These are phyloP conservation scores for Xylariaceae sp. DNA, from an alignment of 2,329 filamentous ascomycete species.

Conservation along the genomic window DNA sequence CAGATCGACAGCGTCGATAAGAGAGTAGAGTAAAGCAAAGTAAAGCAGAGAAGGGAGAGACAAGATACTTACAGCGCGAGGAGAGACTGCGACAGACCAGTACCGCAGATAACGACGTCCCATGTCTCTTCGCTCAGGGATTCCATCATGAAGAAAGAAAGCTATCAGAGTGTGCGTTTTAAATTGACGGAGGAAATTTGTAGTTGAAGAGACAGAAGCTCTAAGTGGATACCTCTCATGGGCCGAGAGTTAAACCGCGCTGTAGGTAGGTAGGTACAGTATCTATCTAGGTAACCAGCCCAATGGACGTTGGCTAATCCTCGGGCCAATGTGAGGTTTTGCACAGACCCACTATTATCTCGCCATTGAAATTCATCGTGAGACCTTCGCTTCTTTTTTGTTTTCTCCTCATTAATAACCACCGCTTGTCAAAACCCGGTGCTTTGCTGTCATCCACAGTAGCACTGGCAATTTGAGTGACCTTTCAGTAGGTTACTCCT, in stretches of 20 bases:
- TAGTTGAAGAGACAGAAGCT: slow-evolving; percentile 18
- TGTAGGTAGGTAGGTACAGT: background rate
- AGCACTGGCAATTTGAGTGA: slow-evolving; percentile 39
- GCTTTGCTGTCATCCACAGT: slow-evolving; percentile 43
- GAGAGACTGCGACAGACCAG: slow-evolving; percentile 78
- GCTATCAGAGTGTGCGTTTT: too few relatives aligned
- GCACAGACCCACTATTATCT: slow-evolving; percentile 9
- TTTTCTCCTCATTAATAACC: slow-evolving; percentile 33
- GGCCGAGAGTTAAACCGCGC: slow-evolving; percentile 24
- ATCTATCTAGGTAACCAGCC: background rate
- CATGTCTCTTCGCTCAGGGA: slow-evolving; percentile 75
- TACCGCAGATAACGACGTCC: slow-evolving; percentile 82
- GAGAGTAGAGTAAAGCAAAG: too few relatives aligned
- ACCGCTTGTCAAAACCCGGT: slow-evolving; percentile 40
- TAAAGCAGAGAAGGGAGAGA: slow-evolving; percentile 14
- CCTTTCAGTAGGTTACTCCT: slow-evolving; percentile 44
- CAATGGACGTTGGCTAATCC: slow-evolving; percentile 9
- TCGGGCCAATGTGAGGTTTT: background rate
- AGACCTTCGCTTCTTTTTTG: slow-evolving; percentile 3
- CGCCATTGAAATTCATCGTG: slow-evolving; percentile 8
- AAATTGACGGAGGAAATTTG: slow-evolving; percentile 37
- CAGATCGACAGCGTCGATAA: slow-evolving; percentile 57
- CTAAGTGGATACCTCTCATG: slow-evolving; percentile 18
- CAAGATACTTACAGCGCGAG: slow-evolving; percentile 71
- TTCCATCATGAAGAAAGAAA: slow-evolving; percentile 64